Percentiles rank a stretch among this genome's conserved stretches.
These are phyloP conservation scores for Stenocarpella maydis DNA, from an alignment of 2,329 filamentous ascomycete genomes.

Conservation along the genomic window DNA sequence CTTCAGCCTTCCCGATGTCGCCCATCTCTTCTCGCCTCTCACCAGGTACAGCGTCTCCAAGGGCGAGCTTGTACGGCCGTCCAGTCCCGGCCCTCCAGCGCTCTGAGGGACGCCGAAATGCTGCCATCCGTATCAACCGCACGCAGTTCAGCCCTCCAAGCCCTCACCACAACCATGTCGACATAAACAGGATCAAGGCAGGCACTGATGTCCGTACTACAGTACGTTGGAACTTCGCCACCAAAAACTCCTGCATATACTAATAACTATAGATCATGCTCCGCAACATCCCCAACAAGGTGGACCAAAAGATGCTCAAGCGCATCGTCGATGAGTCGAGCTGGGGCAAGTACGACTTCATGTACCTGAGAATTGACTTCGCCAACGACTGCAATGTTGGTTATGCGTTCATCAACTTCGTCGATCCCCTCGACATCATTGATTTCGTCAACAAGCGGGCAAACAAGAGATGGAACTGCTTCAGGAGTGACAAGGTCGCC, in stretches of 20 bases:
- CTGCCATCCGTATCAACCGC: constrained; percentile 55
- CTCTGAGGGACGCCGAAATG: constrained; percentile 56
- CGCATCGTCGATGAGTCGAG: constrained; percentile 79
- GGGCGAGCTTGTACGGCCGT: constrained; percentile 51
- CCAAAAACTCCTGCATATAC: not conserved
- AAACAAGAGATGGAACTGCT: constrained; percentile 81
- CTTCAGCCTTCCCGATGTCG: constrained; percentile 38
- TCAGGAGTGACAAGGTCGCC: constrained; percentile 83
- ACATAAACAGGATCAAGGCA: constrained; percentile 65
- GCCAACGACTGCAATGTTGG: constrained; percentile 89
- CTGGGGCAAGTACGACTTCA: constrained; percentile 88
- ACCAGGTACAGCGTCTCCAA: constrained; percentile 40
- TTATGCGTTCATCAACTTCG: constrained; percentile 97
- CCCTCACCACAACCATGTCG: constrained; percentile 67
- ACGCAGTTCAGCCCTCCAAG: constrained; percentile 54
- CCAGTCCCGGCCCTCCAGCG: constrained; percentile 46
- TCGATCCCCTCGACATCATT: constrained; percentile 78
- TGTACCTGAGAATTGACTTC: constrained; percentile 93
- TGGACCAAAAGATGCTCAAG: constrained; percentile 81
- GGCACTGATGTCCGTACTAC: constrained; percentile 80
- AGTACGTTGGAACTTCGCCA: constrained; percentile 49
- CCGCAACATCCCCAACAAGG: constrained; percentile 92
- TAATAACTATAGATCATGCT: constrained; percentile 78
- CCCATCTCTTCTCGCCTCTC: constrained; percentile 25
- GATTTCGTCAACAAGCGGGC: constrained; percentile 75